Percentiles rank a stretch among this genome's conserved stretches.
phyloP scores from a whole-genome alignment of 1,139 yeast genomes.

The Taphrina deformans region DNA sequence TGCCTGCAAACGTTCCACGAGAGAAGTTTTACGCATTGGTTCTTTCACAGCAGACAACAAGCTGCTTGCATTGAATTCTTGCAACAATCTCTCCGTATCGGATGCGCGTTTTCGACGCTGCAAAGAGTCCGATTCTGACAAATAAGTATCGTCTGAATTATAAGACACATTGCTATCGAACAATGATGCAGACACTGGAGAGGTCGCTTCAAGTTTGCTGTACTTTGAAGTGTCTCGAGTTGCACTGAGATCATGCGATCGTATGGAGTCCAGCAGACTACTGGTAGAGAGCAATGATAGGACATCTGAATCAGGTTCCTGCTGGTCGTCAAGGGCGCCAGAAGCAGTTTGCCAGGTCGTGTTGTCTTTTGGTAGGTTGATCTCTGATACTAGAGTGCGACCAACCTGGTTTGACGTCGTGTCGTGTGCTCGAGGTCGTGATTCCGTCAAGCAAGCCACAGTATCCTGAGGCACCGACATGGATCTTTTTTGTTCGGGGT shows the following conservation, averaged over 20 bases:
- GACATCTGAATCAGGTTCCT: too few relatives aligned
- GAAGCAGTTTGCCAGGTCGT: not conserved
- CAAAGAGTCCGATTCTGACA: too few relatives aligned
- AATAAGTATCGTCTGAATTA: too few relatives aligned
- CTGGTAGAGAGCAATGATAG: not conserved
- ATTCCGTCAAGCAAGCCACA: not conserved
- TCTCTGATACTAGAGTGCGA: not conserved
- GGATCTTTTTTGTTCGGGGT: constrained; percentile 37
- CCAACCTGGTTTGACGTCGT: too few relatives aligned
- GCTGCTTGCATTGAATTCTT: constrained; percentile 4
- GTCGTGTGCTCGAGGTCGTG: too few relatives aligned
- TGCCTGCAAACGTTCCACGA: constrained; percentile 3
- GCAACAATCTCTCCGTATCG: not conserved
- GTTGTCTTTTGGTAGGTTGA: not conserved
- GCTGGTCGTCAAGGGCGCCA: not conserved
- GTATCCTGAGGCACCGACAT: not conserved
- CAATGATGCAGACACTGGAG: not conserved
- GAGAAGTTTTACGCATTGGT: not conserved
- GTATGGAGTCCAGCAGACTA: not conserved
- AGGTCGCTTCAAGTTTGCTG: too few relatives aligned
- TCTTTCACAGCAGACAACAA: not conserved
- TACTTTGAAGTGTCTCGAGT: too few relatives aligned
- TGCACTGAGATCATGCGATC: too few relatives aligned
- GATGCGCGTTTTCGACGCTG: constrained; percentile 15
- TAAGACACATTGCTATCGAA: too few relatives aligned